Base-by-base conservation (phyloP, 331 rosid genomes). In the Acacia pycnantha region DNA sequence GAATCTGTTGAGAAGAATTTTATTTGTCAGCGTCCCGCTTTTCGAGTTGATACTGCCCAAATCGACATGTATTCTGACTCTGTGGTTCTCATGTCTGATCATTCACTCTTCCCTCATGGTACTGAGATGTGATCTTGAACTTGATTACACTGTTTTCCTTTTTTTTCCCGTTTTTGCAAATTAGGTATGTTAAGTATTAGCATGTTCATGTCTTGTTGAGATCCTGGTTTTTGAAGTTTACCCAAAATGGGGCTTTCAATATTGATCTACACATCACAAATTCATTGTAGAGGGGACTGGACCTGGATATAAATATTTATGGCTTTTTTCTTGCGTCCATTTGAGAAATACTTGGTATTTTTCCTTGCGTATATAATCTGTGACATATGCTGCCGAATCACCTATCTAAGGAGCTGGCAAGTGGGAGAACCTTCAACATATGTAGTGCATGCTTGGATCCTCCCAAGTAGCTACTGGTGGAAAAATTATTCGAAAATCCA, bases 31-130 rank as follows among this genome's bases (percentile, higher is more conserved):
- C 98, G 99, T 79, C 99, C 98, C 77, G 82, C 88, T 81, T 90
- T 91, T 88, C 86, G 99, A 78, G 90, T 91, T 88, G 93, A 84
- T 84, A 88, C 90, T 76, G 92, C 95, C 16, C 90, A 85, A 90
- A 86, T 91, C n/a, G 88, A 92, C 84, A 77, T 82, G 13, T 78
- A 74, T 58, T 73, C 84, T 68, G 92, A 90, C 77, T 86, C 90
- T 35, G 92, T 83, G 82, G 91, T 95, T 35, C 91, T 95, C 66
- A 74, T 92, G 76, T 89, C 98, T 26, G 99, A 96, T 85, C 95
- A 92, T 91, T 92, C 99, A 73, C 87, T 92, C 74, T 92, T 94
- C 73, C 81, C 86, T 53, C 69, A 54, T 47, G 94, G 98, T 94
- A 94, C 53, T 80, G 13, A 85, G 44, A 24, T 35, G 48, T 37